phyloP scores from a whole-genome alignment of 2,329 filamentous ascomycete species.

The Cladosporium sp. region DNA sequence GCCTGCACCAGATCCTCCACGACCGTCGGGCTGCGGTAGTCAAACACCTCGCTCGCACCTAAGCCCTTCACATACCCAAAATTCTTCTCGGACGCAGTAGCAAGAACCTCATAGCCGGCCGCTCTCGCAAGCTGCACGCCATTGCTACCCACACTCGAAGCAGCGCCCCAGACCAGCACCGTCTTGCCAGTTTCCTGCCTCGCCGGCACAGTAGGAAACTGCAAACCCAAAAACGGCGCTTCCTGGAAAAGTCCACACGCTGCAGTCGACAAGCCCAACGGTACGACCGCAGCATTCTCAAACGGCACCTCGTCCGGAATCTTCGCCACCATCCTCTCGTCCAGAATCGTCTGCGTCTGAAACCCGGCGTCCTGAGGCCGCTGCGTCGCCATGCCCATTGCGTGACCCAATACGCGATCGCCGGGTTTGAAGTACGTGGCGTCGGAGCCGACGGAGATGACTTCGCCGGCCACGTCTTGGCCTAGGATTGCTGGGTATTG shows the following conservation, averaged over 20 bases:
- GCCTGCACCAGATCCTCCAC: constrained; percentile 27
- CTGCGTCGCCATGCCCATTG: constrained; percentile 13
- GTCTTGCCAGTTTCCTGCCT: constrained; percentile 28
- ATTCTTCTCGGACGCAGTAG: constrained; percentile 42
- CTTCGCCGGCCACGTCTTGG: constrained; percentile 24
- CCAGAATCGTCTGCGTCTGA: constrained; percentile 18
- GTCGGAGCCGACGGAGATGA: constrained; percentile 27
- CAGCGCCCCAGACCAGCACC: constrained; percentile 51
- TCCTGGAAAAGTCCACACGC: constrained; percentile 19
- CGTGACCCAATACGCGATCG: constrained; percentile 24
- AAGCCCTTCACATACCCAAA: constrained; percentile 41
- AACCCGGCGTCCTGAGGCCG: constrained; percentile 18
- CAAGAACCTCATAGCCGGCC: constrained; percentile 34
- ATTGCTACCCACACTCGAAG: constrained; percentile 43
- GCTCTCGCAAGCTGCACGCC: constrained; percentile 43
- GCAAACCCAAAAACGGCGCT: constrained; percentile 14
- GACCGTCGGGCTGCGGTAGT: constrained; percentile 32
- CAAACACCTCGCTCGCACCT: constrained; percentile 43
- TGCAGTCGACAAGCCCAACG: constrained; percentile 21
- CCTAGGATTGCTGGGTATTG: constrained; percentile 27
- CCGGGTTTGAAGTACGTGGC: constrained; percentile 19
- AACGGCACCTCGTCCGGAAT: constrained; percentile 19
- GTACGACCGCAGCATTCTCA: constrained; percentile 20
- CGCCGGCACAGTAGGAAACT: constrained; percentile 12
- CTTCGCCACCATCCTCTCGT: constrained; percentile 11